Base-by-base conservation (phyloP, 2,329 filamentous ascomycete genomes). In the Cercospora sp. region DNA sequence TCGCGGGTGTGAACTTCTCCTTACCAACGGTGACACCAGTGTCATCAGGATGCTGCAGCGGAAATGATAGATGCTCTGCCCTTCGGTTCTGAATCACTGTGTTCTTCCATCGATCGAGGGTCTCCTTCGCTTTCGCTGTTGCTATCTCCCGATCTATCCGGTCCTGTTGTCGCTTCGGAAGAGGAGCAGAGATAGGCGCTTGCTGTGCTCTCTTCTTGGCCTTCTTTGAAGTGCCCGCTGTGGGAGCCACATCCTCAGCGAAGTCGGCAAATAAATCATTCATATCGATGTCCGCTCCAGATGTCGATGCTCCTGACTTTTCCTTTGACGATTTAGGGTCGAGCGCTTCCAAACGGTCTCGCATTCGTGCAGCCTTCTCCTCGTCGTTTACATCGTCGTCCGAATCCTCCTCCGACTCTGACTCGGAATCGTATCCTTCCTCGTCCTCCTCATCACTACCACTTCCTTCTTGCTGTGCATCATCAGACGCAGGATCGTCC, bases 51-150 rank as follows among this genome's bases (percentile, higher is more conserved):
- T 93, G 90, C 2, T 90, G 86, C 0, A 98, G 85, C 5, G 95
- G 95, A 76, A 99, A 99, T 20, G 90, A 85, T 12, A 99, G 83
- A 78, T 97, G 93, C 71, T 98, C 95, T 1, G 94, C 94, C 73
- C 93, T 87, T 68, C 95, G 90, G 79, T 97, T 97, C 33, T 92
- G 89, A 81, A 97, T 96, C 75, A 99, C 93, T 0, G 95, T 98
- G 69, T 97, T 94, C 33, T 90, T 90, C 95, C 95, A 99, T 74
- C 93, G 89, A 70, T 92, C 89, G 28, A 99, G 84, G 0, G 93
- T 94, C 79, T 97, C 90, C 75, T 96, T 97, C 61, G 93, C 94
- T 83, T 97, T 94, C 39, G 93, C 89, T 74, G 94, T 96, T 2
- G 95, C 95, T 26, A 89, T 93, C 63, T 85, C 84, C 62, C 95